Base-by-base conservation (phyloP, 371 early-diverging fungal species). In the Rhizopus sp. region DNA sequence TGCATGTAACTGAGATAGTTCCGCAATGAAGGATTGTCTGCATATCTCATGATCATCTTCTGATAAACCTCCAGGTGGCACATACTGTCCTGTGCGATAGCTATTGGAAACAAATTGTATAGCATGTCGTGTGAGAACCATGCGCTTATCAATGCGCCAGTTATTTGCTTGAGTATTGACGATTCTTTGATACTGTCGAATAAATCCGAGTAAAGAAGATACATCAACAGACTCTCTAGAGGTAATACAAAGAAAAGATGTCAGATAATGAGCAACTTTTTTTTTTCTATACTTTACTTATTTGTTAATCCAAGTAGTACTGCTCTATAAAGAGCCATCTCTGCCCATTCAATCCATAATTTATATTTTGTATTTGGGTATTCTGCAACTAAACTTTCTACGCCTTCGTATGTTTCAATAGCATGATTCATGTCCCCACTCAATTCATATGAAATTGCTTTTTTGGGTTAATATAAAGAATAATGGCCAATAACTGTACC, bases 281-380 rank as follows among this genome's bases (percentile, higher is more conserved):
- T 49, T 16, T 23, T 42, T 39, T 10, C 31, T 45, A 33, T 40
- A 34, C 52, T 63, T 69, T 82, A 82, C 84, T 74, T 69, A 29
- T 77, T 62, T 34, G 75, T 66, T 57, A 87, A 56, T 38, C 82
- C 75, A 37, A 87, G 51, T 45, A 89, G 61, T 1, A 82, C 68
- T 0, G 80, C 82, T 35, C 88, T 80, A 59, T 89, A 91, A 49
- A 91, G 70, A 7, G 88, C 86, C 50, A 84, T 82, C 55, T 91
- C 90, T 7, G 82, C 66, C 89, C 91, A 89, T 47, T 84, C 78
- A 12, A 70, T 62, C 50, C 86, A 64, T 52, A 85, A 80, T 16
- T 75, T 80, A 29, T 72, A 54, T 55, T 66, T 70, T 30, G 68
- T 69, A 31, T 50, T 47, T 41, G 78, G 56, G 33, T 69, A 55